Evolutionary conservation across 1,284 basidiomycete species (phyloP), one percentile per base, ranked within the genome.

Genomic region (Rhizoctonia solani): DNA sequence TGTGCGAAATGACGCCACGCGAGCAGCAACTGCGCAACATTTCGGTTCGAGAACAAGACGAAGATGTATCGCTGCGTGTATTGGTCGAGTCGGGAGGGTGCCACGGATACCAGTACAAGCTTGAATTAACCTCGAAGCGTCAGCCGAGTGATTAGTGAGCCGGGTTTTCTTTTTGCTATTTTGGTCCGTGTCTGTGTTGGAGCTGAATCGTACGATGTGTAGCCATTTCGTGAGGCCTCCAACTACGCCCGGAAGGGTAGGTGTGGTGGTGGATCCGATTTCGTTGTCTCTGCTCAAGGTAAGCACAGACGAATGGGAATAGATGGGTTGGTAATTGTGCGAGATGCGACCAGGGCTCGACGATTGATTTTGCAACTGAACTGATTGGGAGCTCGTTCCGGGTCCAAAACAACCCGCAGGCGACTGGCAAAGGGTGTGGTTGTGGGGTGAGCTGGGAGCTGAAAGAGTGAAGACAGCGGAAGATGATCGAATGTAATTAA

Each of bases 361-460:
- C 88, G 0, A 82, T 96, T 53, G 93, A 96, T 76, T 96, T 87
- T 74, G 89, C 90, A 0, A 95, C 93, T 0, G 94, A 96, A 77
- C 83, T 96, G 41, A 96, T 96, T 71, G 93, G 93, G 3, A 91
- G 88, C 74, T 89, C 86, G 67, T 96, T 96, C 75, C 81, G 88
- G 16, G 79, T 96, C 3, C 74, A 82, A 16, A 85, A 89, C 19
- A 96, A 95, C 72, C 94, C 93, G 3, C 89, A 92, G 76, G 87
- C 92, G 0, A 89, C 92, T 71, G 91, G 91, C 0, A 84, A 81
- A 66, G 92, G 92, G 0, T 95, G 93, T 71, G 93, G 93, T 1
- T 96, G 93, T 74, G 93, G 93, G 27, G 87, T 95, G 50, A 95
- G 92, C 76, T 94, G 91, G 92, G 92, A 94, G 74, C 80, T 92